Conservation (phyloP, 2,329 filamentous ascomycete genomes). For the Bimuria novae-zelandiae region DNA sequence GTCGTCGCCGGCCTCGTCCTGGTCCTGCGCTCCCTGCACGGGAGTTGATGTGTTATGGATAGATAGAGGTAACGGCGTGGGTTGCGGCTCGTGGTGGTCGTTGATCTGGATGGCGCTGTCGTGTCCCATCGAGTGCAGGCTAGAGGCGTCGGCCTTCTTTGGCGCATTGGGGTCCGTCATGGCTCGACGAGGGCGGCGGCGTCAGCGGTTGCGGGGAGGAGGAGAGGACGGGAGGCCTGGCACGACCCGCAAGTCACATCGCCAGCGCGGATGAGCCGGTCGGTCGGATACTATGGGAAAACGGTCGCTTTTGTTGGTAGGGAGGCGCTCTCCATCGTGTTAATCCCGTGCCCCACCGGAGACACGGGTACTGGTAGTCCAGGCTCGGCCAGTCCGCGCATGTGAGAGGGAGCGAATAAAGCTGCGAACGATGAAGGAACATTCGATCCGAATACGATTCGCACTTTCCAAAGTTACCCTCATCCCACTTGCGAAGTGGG, state of each 20-base stretch:
- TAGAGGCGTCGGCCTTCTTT: constrained; percentile 18
- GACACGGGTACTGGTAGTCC: too few relatives aligned
- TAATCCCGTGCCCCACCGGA: too few relatives aligned
- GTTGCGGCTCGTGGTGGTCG: constrained; percentile 6
- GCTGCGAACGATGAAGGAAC: too few relatives aligned
- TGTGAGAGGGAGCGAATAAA: too few relatives aligned
- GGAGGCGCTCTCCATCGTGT: too few relatives aligned
- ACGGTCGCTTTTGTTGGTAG: constrained; percentile 5
- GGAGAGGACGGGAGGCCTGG: neutral
- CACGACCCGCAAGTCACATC: neutral
- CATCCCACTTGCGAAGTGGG: neutral
- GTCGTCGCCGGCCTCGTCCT: neutral
- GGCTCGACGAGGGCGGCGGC: neutral
- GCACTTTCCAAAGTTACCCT: too few relatives aligned
- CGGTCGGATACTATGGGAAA: neutral
- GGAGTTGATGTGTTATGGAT: neutral
- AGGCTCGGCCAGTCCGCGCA: too few relatives aligned
- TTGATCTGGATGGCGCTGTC: constrained; percentile 29
- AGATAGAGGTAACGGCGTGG: neutral
- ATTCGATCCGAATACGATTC: too few relatives aligned
- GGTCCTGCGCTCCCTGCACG: neutral
- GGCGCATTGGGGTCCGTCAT: constrained; percentile 18
- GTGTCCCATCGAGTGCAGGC: constrained; percentile 23
- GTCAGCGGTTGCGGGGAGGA: neutral
- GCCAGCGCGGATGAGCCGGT: constrained; percentile 1